Base-by-base conservation (phyloP, 768 basidiomycete species). In the Kwoniella dendrophila region DNA sequence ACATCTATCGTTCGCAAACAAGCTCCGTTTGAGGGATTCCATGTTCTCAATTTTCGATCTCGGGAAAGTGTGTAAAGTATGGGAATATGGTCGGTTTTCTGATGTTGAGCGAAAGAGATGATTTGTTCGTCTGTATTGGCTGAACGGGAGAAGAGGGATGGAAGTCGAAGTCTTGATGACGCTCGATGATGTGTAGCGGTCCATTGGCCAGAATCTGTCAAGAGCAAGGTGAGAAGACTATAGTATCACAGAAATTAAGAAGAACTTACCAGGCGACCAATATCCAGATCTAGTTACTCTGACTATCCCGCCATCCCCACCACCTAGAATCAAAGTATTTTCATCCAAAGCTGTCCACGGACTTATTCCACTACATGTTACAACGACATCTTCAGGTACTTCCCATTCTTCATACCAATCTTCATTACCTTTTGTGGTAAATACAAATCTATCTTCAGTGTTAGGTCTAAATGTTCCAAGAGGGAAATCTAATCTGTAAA, bases 11-110 rank as follows among this genome's bases (percentile, higher is more conserved):
- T 77, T 72, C 84, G 87, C 32, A 85, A 84, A 30, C 86, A 84
- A n/a, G 88, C 83, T 73, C 90, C 88, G 44, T 87, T 87, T 56
- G 85, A 50, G 6, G 66, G 56, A 66, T 89, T 88, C 93, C 93
- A 97, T 43, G 90, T 82, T 38, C 92, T 85, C 41, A 98, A 82
- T 33, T 87, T 88, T 56, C 89, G 84, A 81, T 96, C 92, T 56
- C 92, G 84, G 8, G 93, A 92, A 41, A 98, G 83, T 1, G 92
- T 88, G 85, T 90, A 95, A 0, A 68, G 36, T 2, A 63, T 32
- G 2, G 58, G 44, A 12, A 59, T 50, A 20, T 54, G 53, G 5
- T 59, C 63, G 14, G 32, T 33, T 16, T 59, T 59, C 5, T 59
- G 53, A 40, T 47, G 68, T n/a, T 53, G 47, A 6, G 69, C 67